Evolutionary conservation across 306 rosid species (phyloP).

Genomic region (Prosopis cineraria): DNA sequence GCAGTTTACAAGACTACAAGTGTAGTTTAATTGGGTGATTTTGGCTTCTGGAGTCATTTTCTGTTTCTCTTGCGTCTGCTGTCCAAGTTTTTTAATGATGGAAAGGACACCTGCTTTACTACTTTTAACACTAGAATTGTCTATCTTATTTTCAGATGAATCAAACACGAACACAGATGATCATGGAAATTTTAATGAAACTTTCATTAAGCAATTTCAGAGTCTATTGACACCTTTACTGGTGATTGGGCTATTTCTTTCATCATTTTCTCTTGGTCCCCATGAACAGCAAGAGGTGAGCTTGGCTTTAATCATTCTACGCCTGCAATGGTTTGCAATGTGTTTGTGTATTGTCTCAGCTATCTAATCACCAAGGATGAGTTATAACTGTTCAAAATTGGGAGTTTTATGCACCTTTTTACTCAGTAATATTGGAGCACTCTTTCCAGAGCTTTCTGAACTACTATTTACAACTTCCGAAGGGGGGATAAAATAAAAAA

Average conservation of each 20-base stretch:
- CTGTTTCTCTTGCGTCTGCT: conserved; percentile 9
- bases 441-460: background rate
- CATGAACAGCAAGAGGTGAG: conserved; percentile 78
- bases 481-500: background rate
- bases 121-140: conserved; percentile 24
- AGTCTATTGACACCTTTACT: conserved; percentile 57
- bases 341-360: background rate
- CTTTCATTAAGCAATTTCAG: conserved; percentile 60
- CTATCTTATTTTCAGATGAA: conserved; percentile 57
- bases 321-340: conserved; percentile 1
- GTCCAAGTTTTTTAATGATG: conserved; percentile 13
- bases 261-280: conserved; percentile 60
- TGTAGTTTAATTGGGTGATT: conserved; percentile 8
- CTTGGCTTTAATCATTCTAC: background rate
- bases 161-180: conserved; percentile 71
- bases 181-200: conserved; percentile 57
- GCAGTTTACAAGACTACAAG: background rate
- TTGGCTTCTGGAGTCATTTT: conserved; percentile 18
- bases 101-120: background rate
- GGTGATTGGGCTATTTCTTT: conserved; percentile 60
- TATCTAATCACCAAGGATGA: background rate
- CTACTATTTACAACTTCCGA: background rate
- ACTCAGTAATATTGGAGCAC: background rate
- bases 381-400: background rate
- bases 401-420: background rate